phyloP scores from a whole-genome alignment of 73 alveolate genomes.

The Tetrahymena thermophila region DNA sequence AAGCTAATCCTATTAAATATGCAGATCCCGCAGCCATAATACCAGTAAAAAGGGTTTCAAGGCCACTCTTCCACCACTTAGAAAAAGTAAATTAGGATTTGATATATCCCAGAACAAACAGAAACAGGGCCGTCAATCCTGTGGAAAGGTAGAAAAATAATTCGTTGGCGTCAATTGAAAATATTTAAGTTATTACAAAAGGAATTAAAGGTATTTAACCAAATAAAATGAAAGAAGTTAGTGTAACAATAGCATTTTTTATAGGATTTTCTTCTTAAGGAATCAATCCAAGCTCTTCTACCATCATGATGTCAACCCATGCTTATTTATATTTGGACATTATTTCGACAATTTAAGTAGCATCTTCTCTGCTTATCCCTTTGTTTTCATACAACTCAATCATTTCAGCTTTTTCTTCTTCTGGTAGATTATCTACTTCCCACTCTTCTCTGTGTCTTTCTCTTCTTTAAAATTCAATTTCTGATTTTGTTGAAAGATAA shows the following conservation, averaged over 20 bases:
- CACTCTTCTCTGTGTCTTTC: conserved; percentile 36
- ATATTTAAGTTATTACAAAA: conserved; percentile 11
- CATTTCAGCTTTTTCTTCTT: conserved; percentile 39
- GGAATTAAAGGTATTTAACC: conserved; percentile 40
- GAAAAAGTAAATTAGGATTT: conserved; percentile 24
- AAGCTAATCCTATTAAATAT: conserved; percentile 24
- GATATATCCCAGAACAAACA: conserved; percentile 18
- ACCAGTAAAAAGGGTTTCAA: conserved; percentile 25
- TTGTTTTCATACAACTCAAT: conserved; percentile 19
- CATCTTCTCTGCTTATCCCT: conserved; percentile 37
- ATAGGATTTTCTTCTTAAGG: conserved; percentile 28
- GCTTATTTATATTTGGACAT: conserved; percentile 25
- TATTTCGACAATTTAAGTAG: conserved; percentile 12
- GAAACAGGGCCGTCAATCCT: conserved; percentile 11
- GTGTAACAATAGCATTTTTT: conserved; percentile 33
- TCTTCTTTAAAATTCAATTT: conserved; percentile 18
- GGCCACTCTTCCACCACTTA: conserved; percentile 36
- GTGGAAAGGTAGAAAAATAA: conserved; percentile 9
- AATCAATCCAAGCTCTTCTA: conserved; percentile 40
- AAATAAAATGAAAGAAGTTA: conserved; percentile 11
- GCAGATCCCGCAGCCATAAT: conserved; percentile 31
- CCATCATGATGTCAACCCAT: conserved; percentile 47
- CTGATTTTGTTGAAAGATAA: conserved; percentile 31
- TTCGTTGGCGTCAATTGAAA: background rate
- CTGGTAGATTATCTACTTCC: conserved; percentile 40